These are phyloP conservation scores for Tylopilus sp. DNA, from an alignment of 768 basidiomycete species.

Conservation along the genomic window DNA sequence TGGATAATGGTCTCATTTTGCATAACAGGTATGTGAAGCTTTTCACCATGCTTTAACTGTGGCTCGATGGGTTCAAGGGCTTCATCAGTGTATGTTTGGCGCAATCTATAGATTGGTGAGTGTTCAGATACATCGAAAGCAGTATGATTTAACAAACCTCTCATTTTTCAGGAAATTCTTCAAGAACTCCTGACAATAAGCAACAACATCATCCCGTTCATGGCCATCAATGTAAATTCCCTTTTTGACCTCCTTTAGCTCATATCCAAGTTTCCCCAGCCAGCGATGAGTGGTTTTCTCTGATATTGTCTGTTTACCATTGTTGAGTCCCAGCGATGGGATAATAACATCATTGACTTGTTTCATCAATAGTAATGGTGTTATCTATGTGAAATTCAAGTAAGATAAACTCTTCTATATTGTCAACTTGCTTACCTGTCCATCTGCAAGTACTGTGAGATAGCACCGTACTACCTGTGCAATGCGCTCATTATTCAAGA, in stretches of 20 bases:
- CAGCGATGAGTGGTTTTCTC: slow-evolving; percentile 27
- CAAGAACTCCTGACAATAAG: background rate
- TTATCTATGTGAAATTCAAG: background rate
- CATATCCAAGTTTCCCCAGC: slow-evolving; percentile 30
- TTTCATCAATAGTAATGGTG: background rate
- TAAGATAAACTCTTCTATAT: too few relatives aligned
- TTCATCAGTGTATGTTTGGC: background rate
- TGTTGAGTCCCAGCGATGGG: background rate
- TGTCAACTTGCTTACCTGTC: background rate
- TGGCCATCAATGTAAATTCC: slow-evolving; percentile 4
- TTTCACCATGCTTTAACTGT: background rate
- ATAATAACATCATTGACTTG: background rate
- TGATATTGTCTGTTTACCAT: background rate
- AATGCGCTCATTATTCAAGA: background rate
- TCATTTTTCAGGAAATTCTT: background rate
- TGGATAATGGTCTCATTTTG: slow-evolving; percentile 24
- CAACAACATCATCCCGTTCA: background rate
- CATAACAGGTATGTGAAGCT: background rate
- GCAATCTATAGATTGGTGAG: too few relatives aligned
- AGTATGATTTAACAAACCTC: background rate
- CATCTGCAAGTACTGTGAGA: background rate
- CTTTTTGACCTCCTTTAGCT: slow-evolving; percentile 24
- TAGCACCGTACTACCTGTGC: background rate
- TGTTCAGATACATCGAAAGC: too few relatives aligned
- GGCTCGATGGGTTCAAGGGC: background rate